Conservation (phyloP, 1,139 yeast species). For the Yamadazyma mexicana region DNA sequence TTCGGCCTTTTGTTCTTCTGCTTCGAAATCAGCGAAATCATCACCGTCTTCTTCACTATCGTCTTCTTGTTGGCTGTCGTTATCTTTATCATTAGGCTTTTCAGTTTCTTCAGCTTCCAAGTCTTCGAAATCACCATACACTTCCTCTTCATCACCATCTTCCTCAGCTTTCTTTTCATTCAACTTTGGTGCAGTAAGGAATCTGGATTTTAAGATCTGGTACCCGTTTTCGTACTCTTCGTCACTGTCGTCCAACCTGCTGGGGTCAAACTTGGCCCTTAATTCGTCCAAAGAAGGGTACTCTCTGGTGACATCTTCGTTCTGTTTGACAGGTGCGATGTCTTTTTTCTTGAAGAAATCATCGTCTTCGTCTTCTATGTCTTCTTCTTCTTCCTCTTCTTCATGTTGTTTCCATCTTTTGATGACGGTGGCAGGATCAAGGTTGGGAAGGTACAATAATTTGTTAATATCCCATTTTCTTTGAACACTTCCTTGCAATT, state of each 20-base stretch:
- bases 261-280: conserved; percentile 52
- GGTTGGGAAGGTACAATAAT: conserved; percentile 72
- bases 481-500: conserved; percentile 37
- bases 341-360: conserved; percentile 60
- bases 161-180: conserved; percentile 33
- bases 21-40: conserved; percentile 61
- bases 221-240: conserved; percentile 49
- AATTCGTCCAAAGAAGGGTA: conserved; percentile 53
- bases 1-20: conserved; percentile 42
- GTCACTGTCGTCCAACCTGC: conserved; percentile 31
- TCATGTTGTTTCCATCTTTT: conserved; percentile 65
- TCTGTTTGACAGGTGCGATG: conserved; percentile 26
- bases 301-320: conserved; percentile 33
- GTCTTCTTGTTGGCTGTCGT: conserved; percentile 18
- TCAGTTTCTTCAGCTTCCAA: conserved; percentile 48
- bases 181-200: conserved; percentile 67
- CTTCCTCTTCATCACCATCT: conserved; percentile 51
- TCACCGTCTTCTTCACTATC: conserved; percentile 33
- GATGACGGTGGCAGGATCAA: conserved; percentile 74
- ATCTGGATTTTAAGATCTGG: conserved; percentile 52
- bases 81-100: conserved; percentile 16
- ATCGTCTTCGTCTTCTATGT: conserved; percentile 59
- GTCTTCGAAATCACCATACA: conserved; percentile 80
- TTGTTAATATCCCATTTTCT: conserved; percentile 80
- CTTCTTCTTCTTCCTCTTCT: conserved; percentile 47